Percentiles rank a stretch among this genome's conserved stretches.
Conservation (phyloP, 306 rosid species). For the Fagus sylvatica region DNA sequence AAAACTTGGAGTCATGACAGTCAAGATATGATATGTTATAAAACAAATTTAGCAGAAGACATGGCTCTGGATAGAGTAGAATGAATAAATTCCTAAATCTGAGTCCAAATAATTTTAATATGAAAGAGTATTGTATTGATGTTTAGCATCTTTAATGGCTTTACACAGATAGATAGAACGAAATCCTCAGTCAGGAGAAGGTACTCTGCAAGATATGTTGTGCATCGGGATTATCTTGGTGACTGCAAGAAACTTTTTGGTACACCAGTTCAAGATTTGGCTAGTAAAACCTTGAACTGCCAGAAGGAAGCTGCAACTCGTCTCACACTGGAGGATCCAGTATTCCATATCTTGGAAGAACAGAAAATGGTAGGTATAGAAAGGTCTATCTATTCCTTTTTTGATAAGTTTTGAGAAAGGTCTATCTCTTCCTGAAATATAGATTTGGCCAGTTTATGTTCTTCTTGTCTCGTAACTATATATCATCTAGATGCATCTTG, state of each 20-base stretch:
- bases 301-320: slow-evolving; percentile 25
- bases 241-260: slow-evolving; percentile 46
- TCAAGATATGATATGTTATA: not conserved
- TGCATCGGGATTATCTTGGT: slow-evolving; percentile 48
- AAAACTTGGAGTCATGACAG: not conserved
- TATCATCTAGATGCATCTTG: not conserved
- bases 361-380: slow-evolving; percentile 24
- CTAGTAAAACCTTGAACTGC: slow-evolving; percentile 29
- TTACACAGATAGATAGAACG: slow-evolving; percentile 35
- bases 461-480: slow-evolving; percentile 9
- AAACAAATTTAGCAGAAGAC: slow-evolving; percentile 14
- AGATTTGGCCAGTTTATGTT: not conserved
- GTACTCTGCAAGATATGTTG: slow-evolving; percentile 46
- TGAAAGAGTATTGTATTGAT: not conserved
- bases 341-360: slow-evolving; percentile 31
- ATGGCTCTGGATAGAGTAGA: slow-evolving; percentile 12
- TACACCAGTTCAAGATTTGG: slow-evolving; percentile 31
- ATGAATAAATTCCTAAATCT: slow-evolving; percentile 10
- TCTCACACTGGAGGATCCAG: slow-evolving; percentile 28
- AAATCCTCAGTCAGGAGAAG: slow-evolving; percentile 41
- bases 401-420: no score
- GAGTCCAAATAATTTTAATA: not conserved
- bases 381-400: slow-evolving; percentile 18
- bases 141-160: slow-evolving; percentile 5
- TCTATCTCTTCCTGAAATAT: not conserved